phyloP scores from a whole-genome alignment of 2,329 filamentous ascomycete genomes.

The Alternaria novae-zelandiae region DNA sequence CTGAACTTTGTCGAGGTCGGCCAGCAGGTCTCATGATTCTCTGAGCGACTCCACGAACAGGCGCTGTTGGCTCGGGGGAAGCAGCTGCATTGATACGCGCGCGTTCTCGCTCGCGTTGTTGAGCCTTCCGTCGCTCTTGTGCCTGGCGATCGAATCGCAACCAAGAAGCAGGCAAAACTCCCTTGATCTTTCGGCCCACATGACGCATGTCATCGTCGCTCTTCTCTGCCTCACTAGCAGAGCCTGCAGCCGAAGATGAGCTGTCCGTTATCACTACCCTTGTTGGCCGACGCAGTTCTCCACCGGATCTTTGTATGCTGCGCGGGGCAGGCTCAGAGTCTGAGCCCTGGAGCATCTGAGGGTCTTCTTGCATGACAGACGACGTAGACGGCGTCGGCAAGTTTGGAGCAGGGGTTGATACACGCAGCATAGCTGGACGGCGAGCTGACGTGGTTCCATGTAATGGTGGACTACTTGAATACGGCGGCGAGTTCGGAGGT shows the following conservation, averaged over 20 bases:
- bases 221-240: conserved; percentile 38
- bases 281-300: conserved; percentile 15
- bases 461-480: conserved; percentile 39
- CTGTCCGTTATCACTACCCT: conserved; percentile 28
- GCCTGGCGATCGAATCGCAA: conserved; percentile 54
- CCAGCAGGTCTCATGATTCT: conserved; percentile 24
- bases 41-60: conserved; percentile 45
- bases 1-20: background rate
- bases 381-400: conserved; percentile 43
- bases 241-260: conserved; percentile 25
- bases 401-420: conserved; percentile 17
- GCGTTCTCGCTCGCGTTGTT: conserved; percentile 23
- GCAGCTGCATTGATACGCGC: conserved; percentile 9
- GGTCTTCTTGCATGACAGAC: conserved; percentile 32
- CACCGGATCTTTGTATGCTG: conserved; percentile 17
- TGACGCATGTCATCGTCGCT: conserved; percentile 41
- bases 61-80: conserved; percentile 33
- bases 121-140: conserved; percentile 32
- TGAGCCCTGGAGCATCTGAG: conserved; percentile 16
- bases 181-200: conserved; percentile 53
- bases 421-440: conserved; percentile 5
- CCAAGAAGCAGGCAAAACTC: conserved; percentile 59
- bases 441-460: conserved; percentile 10
- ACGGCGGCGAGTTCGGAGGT: conserved; percentile 54
- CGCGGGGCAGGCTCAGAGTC: conserved; percentile 30